Base-by-base conservation (phyloP, 495 filamentous ascomycete genomes). In the Xylaria bambusicola region DNA sequence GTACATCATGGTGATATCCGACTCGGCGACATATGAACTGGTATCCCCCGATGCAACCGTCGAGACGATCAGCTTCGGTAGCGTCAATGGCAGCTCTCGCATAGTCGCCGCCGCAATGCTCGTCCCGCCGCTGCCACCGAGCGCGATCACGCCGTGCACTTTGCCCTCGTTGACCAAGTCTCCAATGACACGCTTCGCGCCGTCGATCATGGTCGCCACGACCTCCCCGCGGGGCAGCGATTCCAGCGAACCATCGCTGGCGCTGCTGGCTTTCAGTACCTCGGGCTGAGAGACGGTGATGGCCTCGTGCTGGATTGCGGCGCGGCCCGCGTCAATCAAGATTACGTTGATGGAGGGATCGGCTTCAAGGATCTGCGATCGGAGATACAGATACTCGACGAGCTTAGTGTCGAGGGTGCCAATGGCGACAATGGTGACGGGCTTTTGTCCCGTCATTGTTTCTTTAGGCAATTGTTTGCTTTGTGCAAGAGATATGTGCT, bases 371-470 rank as follows among this genome's bases (percentile, higher is more conserved):
- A 86, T 77, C 47, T 77, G 75, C 0, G 73, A 66, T 42, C 77
- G 73, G 27, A 86, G 76, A 69, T 82, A 86, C 15, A 87, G 75
- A 10, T 85, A 75, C 62, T 88, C 84, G 4, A 71, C 33, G 10
- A 85, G 78, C 63, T 90, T 90, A 48, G 86, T 88, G 68, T 90
- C 87, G 68, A 81, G 84, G 12, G 86, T 90, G 52, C 87, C 87
- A 31, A 89, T 66, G 23, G 89, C 69, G 54, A 81, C 72, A 38
- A 90, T 77, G n/a, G 73, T 76, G 6, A 75, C 73, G n/a, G 36
- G 57, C 15, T 62, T 31, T 13, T 61, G 13, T 29, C 66, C 62
- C 72, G 75, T 75, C 27, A 33, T 60, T 13, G 23, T 21, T 61
- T 18, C 6, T 42, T 7, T 20, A 8, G 41, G 3, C 10, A 33